Conservation (phyloP, 306 rosid species). For the Fagus sylvatica region DNA sequence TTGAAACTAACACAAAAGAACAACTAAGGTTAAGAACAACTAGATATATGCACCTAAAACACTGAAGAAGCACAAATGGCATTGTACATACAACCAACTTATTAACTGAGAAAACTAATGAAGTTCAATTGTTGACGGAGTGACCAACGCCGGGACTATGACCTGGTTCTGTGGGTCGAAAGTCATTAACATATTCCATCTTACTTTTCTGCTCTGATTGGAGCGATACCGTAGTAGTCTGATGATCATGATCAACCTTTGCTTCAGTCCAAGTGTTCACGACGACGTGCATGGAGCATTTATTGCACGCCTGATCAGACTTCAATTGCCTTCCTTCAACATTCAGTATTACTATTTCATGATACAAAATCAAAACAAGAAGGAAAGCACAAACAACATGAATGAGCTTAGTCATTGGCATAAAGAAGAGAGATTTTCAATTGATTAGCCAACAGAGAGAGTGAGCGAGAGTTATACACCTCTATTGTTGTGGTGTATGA, state of each 20-base stretch:
- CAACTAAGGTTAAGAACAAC: too few relatives aligned
- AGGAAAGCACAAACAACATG: constrained; percentile 30
- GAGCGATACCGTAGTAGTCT: neutral
- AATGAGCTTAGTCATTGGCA: constrained; percentile 37
- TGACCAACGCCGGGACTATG: constrained; percentile 61
- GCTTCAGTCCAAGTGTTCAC: neutral
- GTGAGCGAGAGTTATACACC: too few relatives aligned
- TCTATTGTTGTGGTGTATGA: too few relatives aligned
- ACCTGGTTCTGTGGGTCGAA: constrained; percentile 53
- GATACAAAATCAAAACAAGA: constrained; percentile 36
- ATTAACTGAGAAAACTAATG: neutral
- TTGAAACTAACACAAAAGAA: too few relatives aligned
- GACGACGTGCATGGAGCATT: constrained; percentile 21
- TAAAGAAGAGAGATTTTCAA: constrained; percentile 5
- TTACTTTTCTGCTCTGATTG: constrained; percentile 20
- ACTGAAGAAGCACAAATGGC: too few relatives aligned
- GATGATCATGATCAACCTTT: neutral
- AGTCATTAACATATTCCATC: constrained; percentile 29
- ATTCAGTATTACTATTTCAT: constrained; percentile 27
- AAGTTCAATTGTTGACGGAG: constrained; percentile 33
- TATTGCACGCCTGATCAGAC: constrained; percentile 16
- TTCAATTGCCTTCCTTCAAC: constrained; percentile 54
- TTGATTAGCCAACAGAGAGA: neutral
- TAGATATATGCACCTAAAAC: too few relatives aligned
- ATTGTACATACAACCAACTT: neutral